phyloP scores from a whole-genome alignment of 768 basidiomycete species.

The Cytidiella melzeri region DNA sequence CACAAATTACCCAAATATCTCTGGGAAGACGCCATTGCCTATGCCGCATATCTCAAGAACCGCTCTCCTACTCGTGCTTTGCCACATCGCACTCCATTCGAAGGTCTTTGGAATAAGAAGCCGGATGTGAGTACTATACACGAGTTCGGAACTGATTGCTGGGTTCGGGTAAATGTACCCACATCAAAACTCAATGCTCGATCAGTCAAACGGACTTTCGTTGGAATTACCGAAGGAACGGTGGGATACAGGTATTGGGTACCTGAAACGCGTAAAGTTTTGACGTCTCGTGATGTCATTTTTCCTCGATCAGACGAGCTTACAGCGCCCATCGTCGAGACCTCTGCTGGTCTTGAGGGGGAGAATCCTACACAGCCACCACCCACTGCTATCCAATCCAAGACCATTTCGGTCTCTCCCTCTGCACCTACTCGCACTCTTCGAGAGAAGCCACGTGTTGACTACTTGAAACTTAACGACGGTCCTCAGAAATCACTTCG shows the following conservation, averaged over 20 bases:
- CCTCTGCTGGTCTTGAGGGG: slow-evolving; percentile 3
- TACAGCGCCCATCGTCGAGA: not conserved
- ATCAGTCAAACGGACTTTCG: slow-evolving; percentile 3
- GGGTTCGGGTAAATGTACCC: slow-evolving; percentile 4
- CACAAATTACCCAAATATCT: slow-evolving; percentile 17
- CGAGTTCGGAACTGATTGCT: slow-evolving; percentile 7
- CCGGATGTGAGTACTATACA: slow-evolving; percentile 15
- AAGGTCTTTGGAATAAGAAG: slow-evolving; percentile 11
- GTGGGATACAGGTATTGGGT: slow-evolving; percentile 2
- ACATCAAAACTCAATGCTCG: slow-evolving; percentile 3
- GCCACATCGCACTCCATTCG: slow-evolving; percentile 14
- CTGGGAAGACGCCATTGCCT: slow-evolving; percentile 25
- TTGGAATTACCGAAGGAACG: not conserved
- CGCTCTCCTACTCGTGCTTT: slow-evolving; percentile 11
- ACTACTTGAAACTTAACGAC: slow-evolving; percentile 3
- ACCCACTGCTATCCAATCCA: not conserved
- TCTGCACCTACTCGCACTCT: too few species aligned
- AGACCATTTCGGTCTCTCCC: too few species aligned
- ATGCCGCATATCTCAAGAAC: slow-evolving; percentile 20
- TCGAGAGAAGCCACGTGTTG: too few species aligned
- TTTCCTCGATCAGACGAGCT: not conserved
- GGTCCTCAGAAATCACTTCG: too few species aligned
- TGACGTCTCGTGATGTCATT: slow-evolving; percentile 5
- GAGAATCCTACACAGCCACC: too few species aligned
- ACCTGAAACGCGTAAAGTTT: slow-evolving; percentile 1